These are phyloP conservation scores for Oxyria digyna DNA, from an alignment of 148 eudicot genomes.

Conservation along the genomic window DNA sequence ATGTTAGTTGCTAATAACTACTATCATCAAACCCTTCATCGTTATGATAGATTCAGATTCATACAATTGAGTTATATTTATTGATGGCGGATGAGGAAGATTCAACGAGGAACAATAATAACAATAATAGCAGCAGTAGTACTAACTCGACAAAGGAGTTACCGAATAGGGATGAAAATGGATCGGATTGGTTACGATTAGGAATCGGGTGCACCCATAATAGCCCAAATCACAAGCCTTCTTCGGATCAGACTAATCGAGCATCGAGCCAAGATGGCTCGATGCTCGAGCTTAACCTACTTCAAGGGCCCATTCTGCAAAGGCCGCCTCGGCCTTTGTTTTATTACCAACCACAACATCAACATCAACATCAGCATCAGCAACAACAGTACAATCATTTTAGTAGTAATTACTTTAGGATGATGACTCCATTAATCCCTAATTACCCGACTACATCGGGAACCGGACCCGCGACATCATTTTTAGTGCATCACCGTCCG, in stretches of 20 bases:
- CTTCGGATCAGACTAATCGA: slow-evolving; percentile 9
- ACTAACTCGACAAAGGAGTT: not conserved
- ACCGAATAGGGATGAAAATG: not conserved
- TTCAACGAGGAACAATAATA: slow-evolving; percentile 18
- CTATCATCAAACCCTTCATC: not conserved
- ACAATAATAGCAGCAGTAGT: not conserved
- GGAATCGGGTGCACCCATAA: slow-evolving; percentile 30
- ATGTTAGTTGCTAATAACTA: not conserved
- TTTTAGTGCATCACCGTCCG: not conserved
- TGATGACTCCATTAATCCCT: not conserved
- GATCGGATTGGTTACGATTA: slow-evolving; percentile 52
- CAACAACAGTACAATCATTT: not conserved
- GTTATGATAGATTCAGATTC: not conserved
- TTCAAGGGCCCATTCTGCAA: not conserved
- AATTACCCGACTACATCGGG: not conserved
- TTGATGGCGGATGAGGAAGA: slow-evolving; percentile 26
- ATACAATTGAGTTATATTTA: not conserved
- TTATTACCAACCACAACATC: not conserved
- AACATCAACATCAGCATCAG: not conserved
- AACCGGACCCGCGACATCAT: slow-evolving; percentile 16
- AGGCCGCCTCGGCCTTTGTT: not conserved
- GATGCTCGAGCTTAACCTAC: slow-evolving; percentile 18
- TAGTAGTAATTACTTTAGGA: not conserved
- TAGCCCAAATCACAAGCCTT: not conserved
- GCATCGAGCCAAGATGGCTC: slow-evolving; percentile 8